Percentiles rank a stretch among this genome's conserved stretches.
These are phyloP conservation scores for Gracilaria domingensis DNA, from an alignment of 23 red algal species.

Conservation along the genomic window DNA sequence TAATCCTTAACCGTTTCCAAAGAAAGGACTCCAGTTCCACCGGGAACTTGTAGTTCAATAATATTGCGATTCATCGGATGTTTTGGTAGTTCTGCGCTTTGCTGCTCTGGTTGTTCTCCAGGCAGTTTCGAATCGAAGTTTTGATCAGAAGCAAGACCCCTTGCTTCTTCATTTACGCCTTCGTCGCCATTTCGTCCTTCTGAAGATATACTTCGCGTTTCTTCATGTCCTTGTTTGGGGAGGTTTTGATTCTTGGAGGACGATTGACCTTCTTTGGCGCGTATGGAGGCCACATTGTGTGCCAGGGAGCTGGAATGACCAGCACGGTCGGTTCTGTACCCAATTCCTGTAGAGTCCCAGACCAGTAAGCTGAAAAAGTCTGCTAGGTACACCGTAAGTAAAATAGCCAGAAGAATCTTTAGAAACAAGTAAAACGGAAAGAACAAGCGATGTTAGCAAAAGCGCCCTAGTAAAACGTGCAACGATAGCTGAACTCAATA, in stretches of 20 bases:
- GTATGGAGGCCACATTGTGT: background rate
- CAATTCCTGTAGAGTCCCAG: conserved; percentile 7
- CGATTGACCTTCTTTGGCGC: background rate
- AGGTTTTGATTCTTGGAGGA: background rate
- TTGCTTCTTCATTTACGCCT: background rate
- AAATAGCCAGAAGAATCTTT: conserved; percentile 47
- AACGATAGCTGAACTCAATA: background rate
- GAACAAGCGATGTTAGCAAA: background rate
- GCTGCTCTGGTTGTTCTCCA: background rate
- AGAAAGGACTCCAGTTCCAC: conserved; percentile 48
- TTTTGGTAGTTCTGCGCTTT: conserved; percentile 1
- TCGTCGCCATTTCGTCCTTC: background rate
- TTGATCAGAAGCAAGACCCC: too few relatives aligned
- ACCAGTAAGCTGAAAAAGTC: conserved; percentile 63
- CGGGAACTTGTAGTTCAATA: conserved; percentile 55
- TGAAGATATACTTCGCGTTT: background rate
- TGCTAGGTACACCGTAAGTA: conserved; percentile 56
- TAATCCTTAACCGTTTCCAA: conserved; percentile 52
- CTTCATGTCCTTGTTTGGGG: background rate
- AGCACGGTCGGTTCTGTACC: background rate
- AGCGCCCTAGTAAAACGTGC: background rate
- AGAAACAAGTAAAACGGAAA: background rate
- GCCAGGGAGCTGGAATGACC: background rate
- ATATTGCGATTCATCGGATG: conserved; percentile 74
- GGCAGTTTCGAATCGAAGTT: background rate